Evolutionary conservation across 2,329 filamentous ascomycete species (phyloP), one percentile per base, ranked within the genome.

Genomic region (Trichoderma pleuroti): DNA sequence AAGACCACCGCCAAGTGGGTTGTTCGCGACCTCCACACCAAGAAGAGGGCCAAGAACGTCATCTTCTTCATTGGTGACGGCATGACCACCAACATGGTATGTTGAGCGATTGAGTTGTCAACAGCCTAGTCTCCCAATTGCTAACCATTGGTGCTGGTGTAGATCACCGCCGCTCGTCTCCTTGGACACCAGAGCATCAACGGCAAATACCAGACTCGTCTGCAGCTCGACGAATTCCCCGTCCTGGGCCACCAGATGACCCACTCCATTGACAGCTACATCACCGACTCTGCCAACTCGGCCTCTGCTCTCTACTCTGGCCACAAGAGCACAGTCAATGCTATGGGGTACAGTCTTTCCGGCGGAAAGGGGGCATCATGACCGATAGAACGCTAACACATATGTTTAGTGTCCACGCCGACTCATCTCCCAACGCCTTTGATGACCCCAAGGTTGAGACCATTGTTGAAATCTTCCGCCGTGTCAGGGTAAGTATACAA

Each of bases 171-270:
- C 54, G 93, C 93, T 68, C 91, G 93, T 74, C 85, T 96, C 70
- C 89, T 97, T 69, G 93, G 86, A 21, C 93, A 97, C 84, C 91
- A 93, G 84, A 91, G 87, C 74, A 86, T 95, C 84, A 96, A 97
- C 77, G 93, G 93, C 75, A 92, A 92, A 80, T 97, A 95, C 80
- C 90, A 93, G 83, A 89, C 87, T 70, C 86, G 85, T 70, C 87
- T 97, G 86, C 86, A 89, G 77, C 85, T 97, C 84, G 93, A 97
- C 82, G 86, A 93, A 77, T 96, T 96, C 81, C 93, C 93, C 3
- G 87, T 94, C n/a, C 78, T 95, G 12, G 93, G 93, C 24, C 93
- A 97, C 80, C 93, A 95, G 82, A 95, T 96, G 90, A 94, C 93
- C 12, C 92, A 95, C 81, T 94, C 92, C 1, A 88, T 96, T 77